Evolutionary conservation across 2,329 filamentous ascomycete species (phyloP), one percentile per base, ranked within the genome.

Genomic region (Herpotrichia juniperi): DNA sequence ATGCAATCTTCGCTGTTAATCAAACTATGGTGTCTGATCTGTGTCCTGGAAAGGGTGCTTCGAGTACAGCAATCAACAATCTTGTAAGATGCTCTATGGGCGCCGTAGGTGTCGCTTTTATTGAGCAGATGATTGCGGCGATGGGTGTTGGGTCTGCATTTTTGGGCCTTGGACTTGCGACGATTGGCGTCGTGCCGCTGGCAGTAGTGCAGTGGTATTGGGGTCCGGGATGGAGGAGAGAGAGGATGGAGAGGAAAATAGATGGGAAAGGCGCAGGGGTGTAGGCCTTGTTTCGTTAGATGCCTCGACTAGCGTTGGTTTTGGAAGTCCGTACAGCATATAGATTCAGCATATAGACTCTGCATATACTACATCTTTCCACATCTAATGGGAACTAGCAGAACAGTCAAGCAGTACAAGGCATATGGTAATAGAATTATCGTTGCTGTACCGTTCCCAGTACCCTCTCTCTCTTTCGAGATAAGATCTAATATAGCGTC

Each of bases 21-120:
- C 84, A 81, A 59, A 85, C 84, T 0, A 72, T 89, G 6, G 77
- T 88, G 12, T 81, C 88, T 1, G 87, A 89, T 57, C 71, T 88
- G 2, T 84, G 86, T 55, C 85, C 85, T 0, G 74, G 81, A 21
- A 79, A 81, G 1, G 84, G 85, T 0, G 84, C 84, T 0, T 87
- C 85, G 0, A 83, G 82, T 0, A 85, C 85, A 1, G 85, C 86
- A 0, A 83, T 85, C 0, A 86, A 86, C 56, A 88, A 88, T 55
- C 71, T 89, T 3, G 79, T 83, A 5, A 74, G 86, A n/a, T 88
- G 86, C 63, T 70, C 84, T 14, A 71, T 85, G 37, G 85, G 84
- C 21, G 86, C 86, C 0, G 80, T 74, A 1, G 81, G 80, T 3
- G 85, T 84, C 21, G 83, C 83, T 0, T 76, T 85, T 10, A 83